A percentile compares a stretch with the other conserved stretches of the same genome.
phyloP scores from a whole-genome alignment of 1,284 basidiomycete species.

The Stereum hirsutum region DNA sequence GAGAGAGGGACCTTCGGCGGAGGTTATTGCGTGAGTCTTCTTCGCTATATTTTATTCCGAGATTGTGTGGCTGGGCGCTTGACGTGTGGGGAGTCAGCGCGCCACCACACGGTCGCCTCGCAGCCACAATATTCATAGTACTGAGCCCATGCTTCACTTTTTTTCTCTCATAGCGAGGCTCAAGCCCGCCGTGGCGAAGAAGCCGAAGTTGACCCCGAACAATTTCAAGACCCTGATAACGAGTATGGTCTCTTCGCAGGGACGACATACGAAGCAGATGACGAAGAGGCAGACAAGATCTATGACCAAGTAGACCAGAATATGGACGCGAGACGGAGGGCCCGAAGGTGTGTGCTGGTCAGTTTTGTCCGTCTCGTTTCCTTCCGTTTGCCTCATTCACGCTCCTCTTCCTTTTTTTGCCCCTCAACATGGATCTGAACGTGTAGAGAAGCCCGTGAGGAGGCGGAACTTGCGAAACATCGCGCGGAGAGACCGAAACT shows the following conservation, averaged over 20 bases:
- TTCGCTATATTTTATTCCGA: no score
- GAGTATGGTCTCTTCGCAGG: slow-evolving; percentile 95
- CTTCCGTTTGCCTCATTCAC: slow-evolving; percentile 18
- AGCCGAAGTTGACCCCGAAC: slow-evolving; percentile 77
- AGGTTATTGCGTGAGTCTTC: slow-evolving; percentile 67
- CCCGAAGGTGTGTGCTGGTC: slow-evolving; percentile 61
- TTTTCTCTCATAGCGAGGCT: slow-evolving; percentile 56
- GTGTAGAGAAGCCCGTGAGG: slow-evolving; percentile 75
- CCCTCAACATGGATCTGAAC: no score
- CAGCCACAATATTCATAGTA: no score
- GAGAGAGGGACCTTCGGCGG: slow-evolving; percentile 86
- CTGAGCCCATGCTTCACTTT: no score
- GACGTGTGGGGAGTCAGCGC: no score
- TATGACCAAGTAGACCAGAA: slow-evolving; percentile 86
- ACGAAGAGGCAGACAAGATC: slow-evolving; percentile 94
- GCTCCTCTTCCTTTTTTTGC: slow-evolving; percentile 13
- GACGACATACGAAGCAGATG: slow-evolving; percentile 93
- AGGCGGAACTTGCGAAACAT: slow-evolving; percentile 61
- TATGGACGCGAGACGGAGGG: slow-evolving; percentile 82
- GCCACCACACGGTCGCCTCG: no score
- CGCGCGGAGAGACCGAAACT: slow-evolving; percentile 83
- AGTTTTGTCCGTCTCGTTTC: slow-evolving; percentile 22
- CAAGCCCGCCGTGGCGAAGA: slow-evolving; percentile 83
- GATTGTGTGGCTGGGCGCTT: no score
- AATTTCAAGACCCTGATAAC: slow-evolving; percentile 95